A percentile compares a stretch with the other conserved stretches of the same genome.
phyloP scores from a whole-genome alignment of 805 yeast species.

The Tetrapisispora phaffii region DNA sequence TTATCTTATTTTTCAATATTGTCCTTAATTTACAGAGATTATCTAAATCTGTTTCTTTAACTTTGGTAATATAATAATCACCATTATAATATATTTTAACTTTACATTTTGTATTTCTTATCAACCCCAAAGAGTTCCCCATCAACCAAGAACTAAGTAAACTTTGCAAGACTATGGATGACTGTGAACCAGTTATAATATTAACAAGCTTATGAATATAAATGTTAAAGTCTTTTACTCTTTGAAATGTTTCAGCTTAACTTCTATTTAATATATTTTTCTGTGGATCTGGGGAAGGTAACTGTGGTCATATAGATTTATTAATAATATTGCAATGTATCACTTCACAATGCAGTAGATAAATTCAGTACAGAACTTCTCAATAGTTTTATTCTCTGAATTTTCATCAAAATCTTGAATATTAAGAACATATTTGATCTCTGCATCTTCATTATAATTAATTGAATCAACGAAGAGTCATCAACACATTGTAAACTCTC shows the following conservation, averaged over 20 bases:
- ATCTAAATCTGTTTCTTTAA: constrained; percentile 8
- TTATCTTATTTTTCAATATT: constrained; percentile 2
- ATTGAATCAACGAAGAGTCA: constrained; percentile 4
- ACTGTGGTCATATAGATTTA: constrained; percentile 3
- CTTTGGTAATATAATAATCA: constrained; percentile 18
- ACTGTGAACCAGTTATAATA: background rate
- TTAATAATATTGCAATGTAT: background rate
- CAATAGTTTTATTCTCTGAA: constrained; percentile 3
- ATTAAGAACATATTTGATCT: constrained; percentile 13
- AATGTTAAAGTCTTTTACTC: constrained; percentile 7
- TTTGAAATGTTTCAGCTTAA: background rate
- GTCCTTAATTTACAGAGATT: constrained; percentile 8
- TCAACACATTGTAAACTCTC: background rate
- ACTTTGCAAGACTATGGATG: background rate
- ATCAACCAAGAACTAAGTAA: constrained; percentile 7
- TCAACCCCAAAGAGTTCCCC: background rate
- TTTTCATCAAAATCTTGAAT: constrained; percentile 7
- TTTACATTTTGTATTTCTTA: constrained; percentile 6
- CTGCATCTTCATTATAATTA: constrained; percentile 3
- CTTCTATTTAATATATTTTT: background rate
- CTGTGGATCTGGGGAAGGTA: constrained; percentile 8
- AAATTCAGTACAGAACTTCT: constrained; percentile 17
- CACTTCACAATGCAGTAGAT: constrained; percentile 13
- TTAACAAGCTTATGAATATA: constrained; percentile 4
- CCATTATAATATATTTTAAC: constrained; percentile 14